Conservation (phyloP, 108 stramenopile genomes). For the Fistulifera solaris region DNA sequence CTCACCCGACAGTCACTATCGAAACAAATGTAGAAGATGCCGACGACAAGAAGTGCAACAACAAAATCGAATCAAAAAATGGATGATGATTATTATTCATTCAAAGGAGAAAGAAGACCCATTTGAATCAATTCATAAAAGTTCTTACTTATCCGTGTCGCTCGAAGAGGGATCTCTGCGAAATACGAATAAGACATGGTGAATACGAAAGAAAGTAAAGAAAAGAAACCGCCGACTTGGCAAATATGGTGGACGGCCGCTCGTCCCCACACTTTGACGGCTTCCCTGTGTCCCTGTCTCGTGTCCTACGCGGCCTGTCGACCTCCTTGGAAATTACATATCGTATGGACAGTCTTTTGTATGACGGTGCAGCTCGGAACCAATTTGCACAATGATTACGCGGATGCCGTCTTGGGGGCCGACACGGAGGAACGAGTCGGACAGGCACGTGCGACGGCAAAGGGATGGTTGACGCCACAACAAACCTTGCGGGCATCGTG, state of each 20-base stretch:
- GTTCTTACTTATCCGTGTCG: too few species aligned
- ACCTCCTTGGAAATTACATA: slow-evolving; percentile 8
- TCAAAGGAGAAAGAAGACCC: too few species aligned
- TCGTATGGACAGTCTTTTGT: slow-evolving; percentile 34
- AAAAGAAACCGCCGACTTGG: slow-evolving; percentile 37
- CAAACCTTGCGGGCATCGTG: slow-evolving; percentile 58
- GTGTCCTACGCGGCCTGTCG: slow-evolving; percentile 22
- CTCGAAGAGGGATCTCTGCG: too few species aligned
- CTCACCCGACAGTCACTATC: too few species aligned
- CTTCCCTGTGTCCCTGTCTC: slow-evolving; percentile 59
- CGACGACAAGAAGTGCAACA: too few species aligned
- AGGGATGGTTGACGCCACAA: slow-evolving; percentile 77
- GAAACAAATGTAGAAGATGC: too few species aligned
- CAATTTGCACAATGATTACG: slow-evolving; percentile 89
- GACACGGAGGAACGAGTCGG: slow-evolving; percentile 66
- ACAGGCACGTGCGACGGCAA: slow-evolving; percentile 83
- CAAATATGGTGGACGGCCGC: slow-evolving; percentile 73
- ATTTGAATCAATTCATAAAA: too few species aligned
- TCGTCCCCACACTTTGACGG: slow-evolving; percentile 86
- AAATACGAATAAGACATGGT: too few species aligned
- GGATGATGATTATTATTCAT: too few species aligned
- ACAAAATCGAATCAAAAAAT: too few species aligned
- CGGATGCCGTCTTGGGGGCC: slow-evolving; percentile 84
- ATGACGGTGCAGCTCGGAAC: slow-evolving; percentile 75
- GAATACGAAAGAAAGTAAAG: too few species aligned